A percentile compares a stretch with the other conserved stretches of the same genome.
Evolutionary conservation across 805 yeast genomes (phyloP).

Genomic region (Torulaspora maleeae): DNA sequence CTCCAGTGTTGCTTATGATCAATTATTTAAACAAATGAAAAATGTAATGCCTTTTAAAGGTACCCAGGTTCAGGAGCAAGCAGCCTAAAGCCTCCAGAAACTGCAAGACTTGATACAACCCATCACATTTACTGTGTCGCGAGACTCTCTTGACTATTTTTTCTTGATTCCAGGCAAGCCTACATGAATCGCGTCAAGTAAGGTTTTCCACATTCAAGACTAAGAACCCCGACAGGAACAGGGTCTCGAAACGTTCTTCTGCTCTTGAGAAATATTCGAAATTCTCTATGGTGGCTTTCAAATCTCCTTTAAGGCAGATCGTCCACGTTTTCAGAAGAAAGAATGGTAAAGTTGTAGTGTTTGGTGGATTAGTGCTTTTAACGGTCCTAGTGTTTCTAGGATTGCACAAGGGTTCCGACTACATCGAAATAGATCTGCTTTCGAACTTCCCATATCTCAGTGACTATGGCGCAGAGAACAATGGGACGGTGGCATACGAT

Average conservation of each 20-base stretch:
- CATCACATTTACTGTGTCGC: no score
- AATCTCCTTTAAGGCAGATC: constrained; percentile 4
- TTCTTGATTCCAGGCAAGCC: no score
- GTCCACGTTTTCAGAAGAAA: constrained; percentile 9
- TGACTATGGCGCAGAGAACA: background rate
- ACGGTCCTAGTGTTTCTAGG: constrained; percentile 3
- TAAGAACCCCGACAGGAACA: no score
- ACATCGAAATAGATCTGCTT: constrained; percentile 9
- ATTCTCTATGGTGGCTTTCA: constrained; percentile 2
- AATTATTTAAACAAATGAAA: background rate
- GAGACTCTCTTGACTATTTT: no score
- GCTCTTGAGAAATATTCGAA: background rate
- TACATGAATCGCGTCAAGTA: no score
- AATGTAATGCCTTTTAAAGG: background rate
- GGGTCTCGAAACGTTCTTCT: background rate
- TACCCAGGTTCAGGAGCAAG: background rate
- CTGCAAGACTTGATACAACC: no score
- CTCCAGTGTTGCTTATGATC: background rate
- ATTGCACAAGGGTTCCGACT: constrained; percentile 5
- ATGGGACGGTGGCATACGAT: constrained; percentile 2
- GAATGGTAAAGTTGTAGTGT: constrained; percentile 3
- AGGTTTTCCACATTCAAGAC: no score
- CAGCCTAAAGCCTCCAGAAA: no score
- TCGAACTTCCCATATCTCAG: background rate
- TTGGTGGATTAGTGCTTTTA: constrained; percentile 1